Base-by-base conservation (phyloP, 2,329 filamentous ascomycete species). In the Ilyonectria robusta region DNA sequence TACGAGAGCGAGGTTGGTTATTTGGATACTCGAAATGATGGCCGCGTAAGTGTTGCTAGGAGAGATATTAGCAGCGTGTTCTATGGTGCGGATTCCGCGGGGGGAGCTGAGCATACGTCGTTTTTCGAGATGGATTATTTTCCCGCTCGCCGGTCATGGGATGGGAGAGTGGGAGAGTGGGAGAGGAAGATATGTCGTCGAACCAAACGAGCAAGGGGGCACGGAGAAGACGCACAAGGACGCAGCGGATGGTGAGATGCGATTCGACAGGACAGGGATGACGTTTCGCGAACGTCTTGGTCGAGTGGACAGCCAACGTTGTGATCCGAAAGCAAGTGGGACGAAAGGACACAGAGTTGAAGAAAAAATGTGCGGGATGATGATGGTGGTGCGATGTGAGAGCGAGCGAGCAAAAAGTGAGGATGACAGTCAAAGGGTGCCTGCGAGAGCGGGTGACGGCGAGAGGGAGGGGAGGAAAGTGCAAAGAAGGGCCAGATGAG, bases 231-330 rank as follows among this genome's bases (percentile, higher is more conserved):
- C 19, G 31, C 29, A 51, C 48, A 51, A 35, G 21, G 31, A n/a
- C 21, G 29, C n/a, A 51, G 29, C 29, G 29, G 48, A 31, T 19
- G 42, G 15, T 51, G 29, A 53, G 50, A 35, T 53, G 50, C 29
- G 50, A 53, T 53, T 53, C 31, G 50, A 35, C 19, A n/a, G 7
- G 29, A n/a, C 48, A 35, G 29, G 48, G 48, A 35, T 51, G 29
- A 35, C 21, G 47, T 15, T 51, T 35, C 48, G 48, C 29, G n/a
- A 33, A 35, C 10, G 17, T 9, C 33, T 29, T 29, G n/a, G 31
- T 31, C 48, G 29, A 29, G 48, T 7, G 29, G 9, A 21, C 29
- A 51, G 48, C n/a, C 31, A 35, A 51, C n/a, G 26, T 51, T 10
- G 48, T 51, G 48, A 10, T 21, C 26, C 29, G 17, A 31, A 29